A percentile compares a stretch with the other conserved stretches of the same genome.
phyloP scores from a whole-genome alignment of 768 basidiomycete genomes.

The Boletales sp. region DNA sequence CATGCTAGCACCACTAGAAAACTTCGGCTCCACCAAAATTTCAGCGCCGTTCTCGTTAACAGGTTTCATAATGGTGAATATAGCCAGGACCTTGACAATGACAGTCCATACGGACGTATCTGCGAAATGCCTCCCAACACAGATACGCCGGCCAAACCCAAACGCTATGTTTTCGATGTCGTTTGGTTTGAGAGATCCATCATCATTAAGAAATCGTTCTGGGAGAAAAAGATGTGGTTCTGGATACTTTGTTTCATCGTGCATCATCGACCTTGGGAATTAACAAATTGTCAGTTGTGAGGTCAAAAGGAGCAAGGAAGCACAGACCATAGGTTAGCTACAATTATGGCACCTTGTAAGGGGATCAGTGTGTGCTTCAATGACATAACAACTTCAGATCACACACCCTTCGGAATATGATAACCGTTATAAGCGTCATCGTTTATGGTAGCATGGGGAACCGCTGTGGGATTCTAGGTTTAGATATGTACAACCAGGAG shows the following conservation, averaged over 20 bases:
- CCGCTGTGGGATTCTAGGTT: background rate
- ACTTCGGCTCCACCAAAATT: constrained; percentile 1
- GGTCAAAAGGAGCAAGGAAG: too few species aligned
- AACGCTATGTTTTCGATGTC: constrained; percentile 1
- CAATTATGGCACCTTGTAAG: background rate
- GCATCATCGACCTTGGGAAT: constrained; percentile 7
- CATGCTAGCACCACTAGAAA: background rate
- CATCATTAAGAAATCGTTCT: constrained; percentile 33
- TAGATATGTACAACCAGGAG: too few species aligned
- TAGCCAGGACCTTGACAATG: constrained; percentile 4
- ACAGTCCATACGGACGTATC: constrained; percentile 9
- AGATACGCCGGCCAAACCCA: constrained; percentile 20
- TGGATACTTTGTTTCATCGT: constrained; percentile 28
- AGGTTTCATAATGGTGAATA: constrained; percentile 2
- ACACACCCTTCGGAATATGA: constrained; percentile 42
- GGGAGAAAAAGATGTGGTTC: constrained; percentile 33
- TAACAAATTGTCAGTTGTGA: background rate
- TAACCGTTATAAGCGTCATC: constrained; percentile 42
- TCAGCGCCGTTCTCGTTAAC: constrained; percentile 7
- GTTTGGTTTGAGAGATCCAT: constrained; percentile 5
- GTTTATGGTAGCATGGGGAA: constrained; percentile 27
- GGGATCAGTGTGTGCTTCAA: background rate
- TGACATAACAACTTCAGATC: background rate
- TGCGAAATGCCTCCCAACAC: constrained; percentile 19
- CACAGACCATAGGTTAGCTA: constrained; percentile 1